Percentiles rank a stretch among this genome's conserved stretches.
Evolutionary conservation across 2,329 filamentous ascomycete genomes (phyloP).

Genomic region (Ceratocystis diversiconidia): DNA sequence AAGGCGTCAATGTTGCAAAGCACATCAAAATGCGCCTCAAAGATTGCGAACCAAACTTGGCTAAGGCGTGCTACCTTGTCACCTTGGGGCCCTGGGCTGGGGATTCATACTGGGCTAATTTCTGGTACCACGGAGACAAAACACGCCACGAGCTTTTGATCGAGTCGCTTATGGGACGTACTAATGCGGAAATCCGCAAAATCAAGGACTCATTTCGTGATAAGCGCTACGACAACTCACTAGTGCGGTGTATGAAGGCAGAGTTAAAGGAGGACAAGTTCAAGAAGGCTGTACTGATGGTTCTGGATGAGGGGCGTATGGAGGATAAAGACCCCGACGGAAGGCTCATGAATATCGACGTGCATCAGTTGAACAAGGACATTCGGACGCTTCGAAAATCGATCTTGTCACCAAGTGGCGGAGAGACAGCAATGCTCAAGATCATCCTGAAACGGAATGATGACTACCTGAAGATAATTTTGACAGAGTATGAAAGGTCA

Average conservation of each 20-base stretch:
- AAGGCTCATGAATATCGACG: conserved; percentile 41
- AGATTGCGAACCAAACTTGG: conserved; percentile 59
- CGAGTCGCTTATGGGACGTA: conserved; percentile 79
- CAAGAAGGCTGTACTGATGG: conserved; percentile 70
- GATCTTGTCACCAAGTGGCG: conserved; percentile 61
- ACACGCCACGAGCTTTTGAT: conserved; percentile 80
- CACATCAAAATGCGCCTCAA: conserved; percentile 67
- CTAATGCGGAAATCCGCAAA: conserved; percentile 68
- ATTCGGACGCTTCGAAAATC: conserved; percentile 54
- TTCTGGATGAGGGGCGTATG: conserved; percentile 70
- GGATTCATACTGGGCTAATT: conserved; percentile 96
- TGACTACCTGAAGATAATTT: conserved; percentile 63
- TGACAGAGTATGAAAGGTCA: conserved; percentile 59
- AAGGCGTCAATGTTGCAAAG: conserved; percentile 73
- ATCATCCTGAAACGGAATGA: conserved; percentile 74
- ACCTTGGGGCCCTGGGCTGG: conserved; percentile 82
- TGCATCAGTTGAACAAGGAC: conserved; percentile 51
- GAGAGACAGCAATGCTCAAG: conserved; percentile 74
- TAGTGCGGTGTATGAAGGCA: conserved; percentile 74
- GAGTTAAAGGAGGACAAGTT: conserved; percentile 96
- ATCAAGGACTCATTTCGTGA: conserved; percentile 86
- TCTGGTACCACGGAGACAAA: conserved; percentile 85
- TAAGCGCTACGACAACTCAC: conserved; percentile 74
- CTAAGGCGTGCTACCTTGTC: conserved; percentile 82
- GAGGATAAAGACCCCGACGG: conserved; percentile 61